Evolutionary conservation across 2,329 filamentous ascomycete species (phyloP).

Genomic region (Phaeosphaeria sp.): DNA sequence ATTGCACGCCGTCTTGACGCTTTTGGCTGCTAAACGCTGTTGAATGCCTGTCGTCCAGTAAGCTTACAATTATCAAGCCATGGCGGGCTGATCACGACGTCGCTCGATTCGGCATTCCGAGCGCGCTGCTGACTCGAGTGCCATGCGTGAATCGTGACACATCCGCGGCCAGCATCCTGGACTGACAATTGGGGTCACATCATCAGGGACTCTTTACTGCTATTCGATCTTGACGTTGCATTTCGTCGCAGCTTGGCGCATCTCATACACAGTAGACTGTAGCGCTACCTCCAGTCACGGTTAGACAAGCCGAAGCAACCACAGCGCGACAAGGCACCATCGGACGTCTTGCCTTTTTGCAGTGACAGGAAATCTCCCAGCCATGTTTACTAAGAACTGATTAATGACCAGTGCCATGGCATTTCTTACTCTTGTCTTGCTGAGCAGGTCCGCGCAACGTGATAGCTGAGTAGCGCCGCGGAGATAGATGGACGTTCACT

Average conservation of each 20-base stretch:
- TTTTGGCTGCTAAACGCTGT: constrained; percentile 12
- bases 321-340: constrained; percentile 5
- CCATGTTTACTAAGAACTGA: neutral
- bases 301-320: constrained; percentile 20
- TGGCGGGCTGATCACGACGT: constrained; percentile 21
- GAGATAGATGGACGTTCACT: neutral
- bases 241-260: constrained; percentile 21
- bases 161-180: constrained; percentile 19
- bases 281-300: constrained; percentile 6
- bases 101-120: constrained; percentile 35
- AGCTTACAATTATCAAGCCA: constrained; percentile 20
- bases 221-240: constrained; percentile 21
- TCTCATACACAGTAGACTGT: neutral
- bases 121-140: constrained; percentile 26
- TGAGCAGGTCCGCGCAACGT: constrained; percentile 2
- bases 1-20: neutral
- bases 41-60: constrained; percentile 23
- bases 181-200: constrained; percentile 3
- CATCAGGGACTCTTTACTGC: constrained; percentile 10
- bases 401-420: neutral
- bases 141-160: constrained; percentile 35
- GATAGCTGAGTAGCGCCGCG: neutral
- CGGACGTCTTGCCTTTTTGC: constrained; percentile 4
- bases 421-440: constrained; percentile 10
- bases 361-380: constrained; percentile 16